Evolutionary conservation across 495 filamentous ascomycete genomes (phyloP), one percentile per base, ranked within the genome.

Genomic region (Neurospora sp.): DNA sequence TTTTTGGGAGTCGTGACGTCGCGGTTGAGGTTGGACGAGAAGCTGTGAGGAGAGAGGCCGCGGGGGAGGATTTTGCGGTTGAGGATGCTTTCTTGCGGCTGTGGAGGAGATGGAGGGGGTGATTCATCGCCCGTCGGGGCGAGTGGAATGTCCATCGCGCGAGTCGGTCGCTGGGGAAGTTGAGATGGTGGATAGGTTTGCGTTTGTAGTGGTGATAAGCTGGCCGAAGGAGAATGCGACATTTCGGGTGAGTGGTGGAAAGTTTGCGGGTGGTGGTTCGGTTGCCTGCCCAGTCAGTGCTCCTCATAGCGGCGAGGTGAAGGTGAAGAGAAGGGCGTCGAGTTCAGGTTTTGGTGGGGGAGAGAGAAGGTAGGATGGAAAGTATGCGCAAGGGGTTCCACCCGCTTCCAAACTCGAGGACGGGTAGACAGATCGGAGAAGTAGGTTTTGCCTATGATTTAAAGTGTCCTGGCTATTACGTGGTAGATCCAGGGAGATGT

Each of bases 1-100:
- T 39, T 75, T 10, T 35, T 72, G 0, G 74, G 18, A 10, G 53
- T 12, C 0, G 48, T 38, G 2, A 16, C 68, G 40, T 68, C 61
- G 6, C 71, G 69, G 40, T 41, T 75, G n/a, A 78, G 68, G 37
- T 77, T 76, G 18, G 74, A 75, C 2, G 74, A 77, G 66, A 80
- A 78, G 31, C 70, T 72, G 39, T 69, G 40, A 16, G 68, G 40
- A 22, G 22, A 22, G 12, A 73, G 37, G 8, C 71, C 76, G 7
- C 42, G 75, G 9, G 37, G n/a, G 16, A 74, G 74, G 31, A 75
- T 78, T 40, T 71, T 73, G 31, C 78, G 75, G 61, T 80, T 72
- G 1, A 78, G 72, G 66, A 78, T 77, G 14, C 75, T 71, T n/a
- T 69, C 71, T 7, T 69, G 20, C 2, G 53, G 53, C 1, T 35